Conservation (phyloP, 768 basidiomycete genomes). For the Bullera alba region DNA sequence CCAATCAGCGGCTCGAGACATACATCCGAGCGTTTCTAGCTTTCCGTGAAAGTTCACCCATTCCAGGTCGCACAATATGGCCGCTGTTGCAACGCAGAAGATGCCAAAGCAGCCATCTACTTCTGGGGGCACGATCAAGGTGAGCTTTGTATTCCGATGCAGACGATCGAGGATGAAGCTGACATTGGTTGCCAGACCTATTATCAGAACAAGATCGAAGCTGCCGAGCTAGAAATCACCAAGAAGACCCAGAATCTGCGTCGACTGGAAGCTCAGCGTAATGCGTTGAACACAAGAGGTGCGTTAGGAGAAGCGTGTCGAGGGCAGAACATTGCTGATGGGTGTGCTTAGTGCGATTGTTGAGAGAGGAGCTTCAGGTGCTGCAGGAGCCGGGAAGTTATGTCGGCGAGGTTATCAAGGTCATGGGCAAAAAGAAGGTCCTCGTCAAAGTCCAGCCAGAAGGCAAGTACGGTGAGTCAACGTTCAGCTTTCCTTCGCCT, state of each 20-base stretch:
- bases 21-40: too few relatives aligned
- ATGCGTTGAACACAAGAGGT: constrained; percentile 95
- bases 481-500: not conserved
- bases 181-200: constrained; percentile 56
- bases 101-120: constrained; percentile 17
- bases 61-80: constrained; percentile 9
- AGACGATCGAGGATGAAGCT: not conserved
- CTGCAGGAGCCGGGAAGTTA: constrained; percentile 94
- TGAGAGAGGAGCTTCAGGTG: constrained; percentile 85
- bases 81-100: constrained; percentile 26
- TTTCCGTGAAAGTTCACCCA: too few relatives aligned
- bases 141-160: not conserved
- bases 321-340: not conserved
- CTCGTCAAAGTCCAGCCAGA: constrained; percentile 97
- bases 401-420: constrained; percentile 94
- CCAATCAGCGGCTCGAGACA: too few relatives aligned
- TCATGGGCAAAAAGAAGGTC: constrained; percentile 99
- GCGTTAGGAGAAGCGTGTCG: constrained; percentile 28
- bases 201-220: constrained; percentile 92
- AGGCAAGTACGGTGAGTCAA: constrained; percentile 88
- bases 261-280: constrained; percentile 90
- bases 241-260: constrained; percentile 94
- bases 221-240: constrained; percentile 85
- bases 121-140: constrained; percentile 32
- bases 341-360: constrained; percentile 62